Base-by-base conservation (phyloP, 2,329 filamentous ascomycete genomes). In the Xylariaceae sp. region DNA sequence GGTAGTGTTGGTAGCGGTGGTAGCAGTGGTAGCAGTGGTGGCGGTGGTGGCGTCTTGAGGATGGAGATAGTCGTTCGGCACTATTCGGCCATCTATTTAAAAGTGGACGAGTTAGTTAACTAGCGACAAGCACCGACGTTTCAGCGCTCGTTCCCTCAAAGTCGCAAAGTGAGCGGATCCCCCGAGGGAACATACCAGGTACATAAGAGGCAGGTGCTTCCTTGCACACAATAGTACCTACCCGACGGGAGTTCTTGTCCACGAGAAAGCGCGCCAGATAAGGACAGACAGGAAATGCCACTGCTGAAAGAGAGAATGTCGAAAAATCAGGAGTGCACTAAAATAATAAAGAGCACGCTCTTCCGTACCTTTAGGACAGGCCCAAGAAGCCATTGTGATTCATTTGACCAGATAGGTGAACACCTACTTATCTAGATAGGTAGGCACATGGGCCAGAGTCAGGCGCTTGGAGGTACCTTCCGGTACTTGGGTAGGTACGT, bases 91-190 rank as follows among this genome's bases (percentile, higher is more conserved):
- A 45, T 54, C 54, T 59, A 19, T 19, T 19, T 19, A 19, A 19
- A 52, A 53, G 52, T 42, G 37, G 48, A 45, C 46, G 50, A 30
- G 47, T 47, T 51, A 47, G 19, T 19, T 19, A 19, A 2, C 19
- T 19, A 19, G 50, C 53, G 50, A 51, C 53, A 45, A 47, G 50
- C 53, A 53, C 53, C 56, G 37, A 37, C 39, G 49, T 51, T 51
- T 56, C 54, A 55, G 53, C 51, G 42, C 53, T 45, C 44, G 12
- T 42, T 35, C 42, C 44, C 45, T 43, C 42, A 34, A 51, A 53
- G 41, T 53, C 49, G 27, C 34, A 52, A 43, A 19, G 12, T 7
- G 8, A 12, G 43, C 6, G 42, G 42, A 30, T 30, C 26, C 42
- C 26, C 35, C 3, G 35, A 37, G 35, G 35, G 19, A 19, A 19